Base-by-base conservation (phyloP, 1,139 yeast genomes). In the Debaryomyces nepalensis region DNA sequence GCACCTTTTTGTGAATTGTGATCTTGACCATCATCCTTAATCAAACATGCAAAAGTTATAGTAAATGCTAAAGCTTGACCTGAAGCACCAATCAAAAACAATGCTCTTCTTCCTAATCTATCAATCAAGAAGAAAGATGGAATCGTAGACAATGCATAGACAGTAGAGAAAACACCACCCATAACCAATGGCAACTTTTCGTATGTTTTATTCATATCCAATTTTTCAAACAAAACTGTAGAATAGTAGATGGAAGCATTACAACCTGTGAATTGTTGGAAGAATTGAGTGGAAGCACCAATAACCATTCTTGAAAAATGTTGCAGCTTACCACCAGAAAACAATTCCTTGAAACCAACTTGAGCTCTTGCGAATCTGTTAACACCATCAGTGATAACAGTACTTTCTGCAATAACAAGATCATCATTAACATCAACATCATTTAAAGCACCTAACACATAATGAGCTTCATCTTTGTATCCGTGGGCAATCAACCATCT, bases 171-270 rank as follows among this genome's bases (percentile, higher is more conserved):
- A 29, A 81, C 82, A 67, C 87, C 87, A 53, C 85, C 86, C 57
- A 82, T 64, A 49, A 81, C 69, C 59, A 80, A 70, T 53, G 80
- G 73, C 34, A 41, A 33, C 21, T 29, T 41, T 11, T 43, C 36
- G 15, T 37, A 30, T 11, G 37, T 24, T 6, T 36, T 26, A 7
- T 83, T 66, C 52, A 80, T 62, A 58, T 76, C 73, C 37, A 75
- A 67, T 57, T 79, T 81, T 59, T 81, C 76, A 55, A 81, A 81
- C 54, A 82, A 69, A 39, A 81, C 82, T 23, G 87, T 80, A 12
- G 86, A 79, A 55, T 82, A 82, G 64, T 82, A 82, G 55, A 81
- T 82, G 46, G 84, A 82, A 49, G 86, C 84, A 55, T 82, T 82
- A 69, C 85, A 80, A 55, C 87, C 82, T 37, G 81, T 76, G 54